Evolutionary conservation across 176 grass and related monocot genomes (phyloP), one percentile per base, ranked within the genome.

Genomic region (Metroxylon sagu): DNA sequence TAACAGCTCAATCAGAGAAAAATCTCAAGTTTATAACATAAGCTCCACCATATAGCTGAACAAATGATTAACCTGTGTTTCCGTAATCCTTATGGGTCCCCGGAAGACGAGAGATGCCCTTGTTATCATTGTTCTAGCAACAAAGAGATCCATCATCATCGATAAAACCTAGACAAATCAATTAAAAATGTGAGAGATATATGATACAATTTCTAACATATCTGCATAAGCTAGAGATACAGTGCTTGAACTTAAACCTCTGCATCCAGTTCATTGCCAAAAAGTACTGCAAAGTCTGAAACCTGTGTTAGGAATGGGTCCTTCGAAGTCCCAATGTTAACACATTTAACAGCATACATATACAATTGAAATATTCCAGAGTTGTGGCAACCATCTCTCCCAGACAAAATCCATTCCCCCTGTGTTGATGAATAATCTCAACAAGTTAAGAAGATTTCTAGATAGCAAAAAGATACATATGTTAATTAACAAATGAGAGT

Each of bases 191-290:
- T 43, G 35, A 43, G 8, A 43, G 35, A 43, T 43, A 10, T 43
- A 43, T 12, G 35, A 43, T 43, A 43, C 35, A 43, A 43, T 43
- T 43, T 43, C 10, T 2, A 43, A 10, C 12, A 10, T 6, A 43
- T 12, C 35, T 43, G 12, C 35, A 43, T 43, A 43, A 43, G 35
- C 35, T 43, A 43, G 1, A 43, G 21, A 23, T 23, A 43, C 2
- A 12, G 31, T 43, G 35, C 8, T 43, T 43, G 35, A 43, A 12
- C 35, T 6, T 6, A 30, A 83, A 92, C 93, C 93, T 98, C 93
- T 98, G 93, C 93, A 98, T 98, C 93, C 93, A 98, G 81, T 79
- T 98, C 87, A 81, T 59, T 85, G 74, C 93, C 93, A 83, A 98
- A 98, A 66, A 98, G 59, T 71, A 98, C 65, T 57, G 93, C 70